These are phyloP conservation scores for Pseudohalonectria lignicola DNA, from an alignment of 2,329 filamentous ascomycete genomes.

Conservation along the genomic window DNA sequence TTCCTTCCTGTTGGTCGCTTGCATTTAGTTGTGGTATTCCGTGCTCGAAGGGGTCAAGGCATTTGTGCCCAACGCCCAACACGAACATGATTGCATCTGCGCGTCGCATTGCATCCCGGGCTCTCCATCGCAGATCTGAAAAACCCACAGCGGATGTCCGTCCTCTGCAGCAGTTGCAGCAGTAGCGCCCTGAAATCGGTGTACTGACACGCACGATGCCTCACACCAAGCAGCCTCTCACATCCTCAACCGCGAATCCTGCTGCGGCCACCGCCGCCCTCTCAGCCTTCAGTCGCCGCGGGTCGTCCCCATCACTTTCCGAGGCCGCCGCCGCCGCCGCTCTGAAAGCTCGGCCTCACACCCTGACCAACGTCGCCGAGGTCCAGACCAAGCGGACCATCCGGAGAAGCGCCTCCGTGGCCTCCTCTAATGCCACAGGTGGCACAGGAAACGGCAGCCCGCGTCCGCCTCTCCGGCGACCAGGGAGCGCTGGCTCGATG, in stretches of 20 bases:
- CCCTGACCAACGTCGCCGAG: slow-evolving; percentile 69
- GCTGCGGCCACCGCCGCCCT: slow-evolving; percentile 71
- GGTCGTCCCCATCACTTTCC: slow-evolving; percentile 59
- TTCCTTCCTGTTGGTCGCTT: too few species aligned
- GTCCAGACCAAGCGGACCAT: slow-evolving; percentile 80
- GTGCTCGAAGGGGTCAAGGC: too few species aligned
- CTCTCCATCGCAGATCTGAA: too few species aligned
- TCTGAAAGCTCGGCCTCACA: slow-evolving; percentile 64
- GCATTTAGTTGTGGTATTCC: too few species aligned
- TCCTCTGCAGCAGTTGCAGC: too few species aligned
- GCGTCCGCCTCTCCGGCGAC: slow-evolving; percentile 1
- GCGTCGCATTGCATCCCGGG: too few species aligned
- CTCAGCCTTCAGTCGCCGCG: slow-evolving; percentile 65
- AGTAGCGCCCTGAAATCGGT: too few species aligned
- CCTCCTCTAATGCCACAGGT: slow-evolving; percentile 49
- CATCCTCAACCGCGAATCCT: slow-evolving; percentile 52
- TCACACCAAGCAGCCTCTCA: slow-evolving; percentile 41
- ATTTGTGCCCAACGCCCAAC: too few species aligned
- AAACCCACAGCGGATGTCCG: too few species aligned
- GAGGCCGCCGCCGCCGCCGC: slow-evolving; percentile 81
- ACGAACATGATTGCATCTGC: too few species aligned
- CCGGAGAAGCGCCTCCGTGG: slow-evolving; percentile 55
- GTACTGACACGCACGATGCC: too few species aligned
- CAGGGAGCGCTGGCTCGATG: slow-evolving; percentile 70
- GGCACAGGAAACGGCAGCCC: too few species aligned